Evolutionary conservation across 2,329 filamentous ascomycete species (phyloP), one percentile per base, ranked within the genome.

Genomic region (Fusarium luffae): DNA sequence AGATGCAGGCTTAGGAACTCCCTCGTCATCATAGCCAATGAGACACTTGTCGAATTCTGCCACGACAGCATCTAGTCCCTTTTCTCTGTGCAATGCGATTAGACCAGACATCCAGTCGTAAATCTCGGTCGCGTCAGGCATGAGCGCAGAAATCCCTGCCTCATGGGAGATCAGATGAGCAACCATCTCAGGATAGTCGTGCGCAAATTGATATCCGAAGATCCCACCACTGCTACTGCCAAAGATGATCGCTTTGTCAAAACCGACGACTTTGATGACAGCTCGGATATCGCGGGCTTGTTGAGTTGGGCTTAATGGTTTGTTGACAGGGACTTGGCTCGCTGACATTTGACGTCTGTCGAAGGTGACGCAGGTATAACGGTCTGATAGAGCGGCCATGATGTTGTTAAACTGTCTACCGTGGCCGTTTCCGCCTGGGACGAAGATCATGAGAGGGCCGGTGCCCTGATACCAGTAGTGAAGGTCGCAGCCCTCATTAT

Each of bases 341-440:
- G 62, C 60, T 4, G 62, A 65, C 60, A 64, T 64, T 25, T 64
- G 60, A 1, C 60, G 62, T 10, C 62, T 47, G 11, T 64, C 62
- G 1, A 64, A 59, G 0, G 62, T 64, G 0, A 10, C 52, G 13
- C 62, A 64, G 2, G 52, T 64, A 3, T 37, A 64, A 0, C 60
- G 40, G 9, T 42, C 32, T 8, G 52, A 51, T 1, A 64, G 16
- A 12, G 60, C 62, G 3, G 40, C 6, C 0, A 64, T 64, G 0
- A 65, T 65, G n/a, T 64, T 64, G 16, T 64, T 59, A 9, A 64
- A 64, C 0, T 64, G 62, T 10, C 54, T n/a, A 1, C 60, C 62
- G 0, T 64, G 62, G 0, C 62, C 62, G 3, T 65, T 64, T 0
- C 59, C 62, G 2, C 62, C 62, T 2, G 60, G 59, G 0, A 64